A percentile compares a stretch with the other conserved stretches of the same genome.
Evolutionary conservation across 73 alveolate genomes (phyloP).

Genomic region (Paramecium biaurelia): DNA sequence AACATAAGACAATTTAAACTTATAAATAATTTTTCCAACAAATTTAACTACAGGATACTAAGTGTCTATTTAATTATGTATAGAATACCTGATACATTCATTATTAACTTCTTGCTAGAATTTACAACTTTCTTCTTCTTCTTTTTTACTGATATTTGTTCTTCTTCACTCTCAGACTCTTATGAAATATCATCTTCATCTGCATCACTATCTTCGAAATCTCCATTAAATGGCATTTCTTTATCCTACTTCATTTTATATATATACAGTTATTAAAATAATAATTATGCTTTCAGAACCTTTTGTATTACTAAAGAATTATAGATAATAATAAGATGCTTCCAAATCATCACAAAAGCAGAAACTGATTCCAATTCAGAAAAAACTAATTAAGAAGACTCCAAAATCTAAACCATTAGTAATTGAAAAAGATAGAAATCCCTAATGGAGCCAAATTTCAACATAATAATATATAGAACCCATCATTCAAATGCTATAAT

Average conservation of each 20-base stretch:
- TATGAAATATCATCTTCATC: not conserved
- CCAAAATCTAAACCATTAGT: not conserved
- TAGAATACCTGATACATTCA: constrained; percentile 46
- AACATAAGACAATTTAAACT: constrained; percentile 45
- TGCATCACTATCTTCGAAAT: constrained; percentile 25
- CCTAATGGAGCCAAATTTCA: not conserved
- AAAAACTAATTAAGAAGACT: not conserved
- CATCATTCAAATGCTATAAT: not conserved
- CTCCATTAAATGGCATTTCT: constrained; percentile 34
- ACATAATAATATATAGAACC: not conserved
- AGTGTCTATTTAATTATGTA: constrained; percentile 27
- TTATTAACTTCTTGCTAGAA: not conserved
- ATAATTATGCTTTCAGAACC: not conserved
- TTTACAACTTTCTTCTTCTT: not conserved
- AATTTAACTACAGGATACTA: constrained; percentile 66
- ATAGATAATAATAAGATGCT: not conserved
- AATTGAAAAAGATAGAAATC: not conserved
- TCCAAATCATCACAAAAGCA: not conserved
- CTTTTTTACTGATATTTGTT: not conserved
- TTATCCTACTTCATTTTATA: not conserved
- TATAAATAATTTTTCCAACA: constrained; percentile 57
- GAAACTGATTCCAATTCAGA: not conserved
- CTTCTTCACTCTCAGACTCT: constrained; percentile 23
- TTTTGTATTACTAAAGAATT: not conserved
- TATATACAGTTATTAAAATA: constrained; percentile 18